Percentiles rank a stretch among this genome's conserved stretches.
phyloP scores from a whole-genome alignment of 192 early-diverging fungal species.

The Backusella tuberculispora region DNA sequence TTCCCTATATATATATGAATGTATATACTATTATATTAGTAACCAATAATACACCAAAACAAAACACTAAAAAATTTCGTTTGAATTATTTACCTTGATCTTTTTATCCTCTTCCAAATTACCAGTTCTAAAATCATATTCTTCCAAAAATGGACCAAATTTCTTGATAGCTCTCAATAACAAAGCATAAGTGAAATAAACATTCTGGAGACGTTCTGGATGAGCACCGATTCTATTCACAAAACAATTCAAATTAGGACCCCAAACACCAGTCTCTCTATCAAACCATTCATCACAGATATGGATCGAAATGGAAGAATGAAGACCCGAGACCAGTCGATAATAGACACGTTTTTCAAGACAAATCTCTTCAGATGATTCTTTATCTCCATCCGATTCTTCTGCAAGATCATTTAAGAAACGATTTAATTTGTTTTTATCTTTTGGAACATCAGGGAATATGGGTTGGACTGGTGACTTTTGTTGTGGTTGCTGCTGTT shows the following conservation, averaged over 20 bases:
- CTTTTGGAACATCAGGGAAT: slow-evolving; percentile 56
- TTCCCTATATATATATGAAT: slow-evolving; percentile 4
- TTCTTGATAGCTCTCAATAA: slow-evolving; percentile 87
- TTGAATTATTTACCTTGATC: slow-evolving; percentile 53
- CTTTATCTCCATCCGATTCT: slow-evolving; percentile 31
- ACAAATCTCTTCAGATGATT: slow-evolving; percentile 61
- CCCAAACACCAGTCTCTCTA: slow-evolving; percentile 85
- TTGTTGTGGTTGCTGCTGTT: slow-evolving; percentile 38
- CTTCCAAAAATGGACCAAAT: slow-evolving; percentile 71
- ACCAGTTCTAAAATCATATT: slow-evolving; percentile 80
- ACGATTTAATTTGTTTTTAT: slow-evolving; percentile 48
- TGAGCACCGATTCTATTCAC: slow-evolving; percentile 81
- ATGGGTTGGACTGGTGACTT: slow-evolving; percentile 43
- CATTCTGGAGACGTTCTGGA: slow-evolving; percentile 93
- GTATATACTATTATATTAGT: no score
- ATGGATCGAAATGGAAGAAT: slow-evolving; percentile 97
- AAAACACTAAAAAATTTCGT: no score
- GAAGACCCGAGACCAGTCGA: slow-evolving; percentile 81
- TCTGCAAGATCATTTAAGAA: slow-evolving; percentile 60
- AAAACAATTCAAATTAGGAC: slow-evolving; percentile 91
- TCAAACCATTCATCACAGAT: slow-evolving; percentile 96
- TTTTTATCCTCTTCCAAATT: slow-evolving; percentile 53
- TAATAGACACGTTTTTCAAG: slow-evolving; percentile 87
- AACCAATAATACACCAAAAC: no score
- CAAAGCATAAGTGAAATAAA: slow-evolving; percentile 93